Evolutionary conservation across 768 basidiomycete genomes (phyloP).

Genomic region (Porpolomopsis calyptriformis): DNA sequence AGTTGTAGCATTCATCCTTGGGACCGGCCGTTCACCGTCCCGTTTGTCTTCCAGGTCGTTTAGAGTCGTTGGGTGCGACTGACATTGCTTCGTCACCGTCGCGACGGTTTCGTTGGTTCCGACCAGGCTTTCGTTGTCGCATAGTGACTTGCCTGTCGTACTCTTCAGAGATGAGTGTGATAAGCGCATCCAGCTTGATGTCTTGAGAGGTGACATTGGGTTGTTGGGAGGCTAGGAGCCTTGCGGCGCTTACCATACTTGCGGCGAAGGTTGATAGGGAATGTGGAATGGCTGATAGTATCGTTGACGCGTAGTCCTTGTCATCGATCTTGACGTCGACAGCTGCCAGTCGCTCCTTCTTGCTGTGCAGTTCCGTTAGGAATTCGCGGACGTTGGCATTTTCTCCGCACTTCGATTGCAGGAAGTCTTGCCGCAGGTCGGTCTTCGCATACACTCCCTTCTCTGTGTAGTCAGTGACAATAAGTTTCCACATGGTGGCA

Average conservation of each 20-base stretch:
- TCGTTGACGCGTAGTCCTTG: slow-evolving; percentile 23
- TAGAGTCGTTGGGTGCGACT: not conserved
- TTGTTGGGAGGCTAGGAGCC: slow-evolving; percentile 1
- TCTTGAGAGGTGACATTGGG: not conserved
- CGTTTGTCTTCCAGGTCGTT: not conserved
- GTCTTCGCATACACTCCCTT: slow-evolving; percentile 23
- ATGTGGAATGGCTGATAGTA: slow-evolving; percentile 21
- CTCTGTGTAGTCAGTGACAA: slow-evolving; percentile 22
- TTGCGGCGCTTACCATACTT: slow-evolving; percentile 14
- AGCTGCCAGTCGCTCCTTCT: slow-evolving; percentile 17
- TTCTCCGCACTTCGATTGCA: slow-evolving; percentile 19
- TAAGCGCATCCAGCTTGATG: slow-evolving; percentile 15
- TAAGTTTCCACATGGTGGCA: slow-evolving; percentile 21
- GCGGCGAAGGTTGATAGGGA: slow-evolving; percentile 21
- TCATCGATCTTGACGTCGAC: slow-evolving; percentile 22
- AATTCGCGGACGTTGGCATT: slow-evolving; percentile 21
- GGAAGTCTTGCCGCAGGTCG: slow-evolving; percentile 19
- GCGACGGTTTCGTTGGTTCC: not conserved
- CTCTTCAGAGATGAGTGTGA: slow-evolving; percentile 21
- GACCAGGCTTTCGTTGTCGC: slow-evolving; percentile 2
- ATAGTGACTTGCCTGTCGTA: slow-evolving; percentile 15
- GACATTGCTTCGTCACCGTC: slow-evolving; percentile 1
- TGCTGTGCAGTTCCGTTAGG: slow-evolving; percentile 15
- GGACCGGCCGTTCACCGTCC: not conserved
- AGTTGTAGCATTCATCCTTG: slow-evolving; percentile 16